phyloP scores from a whole-genome alignment of 2,329 filamentous ascomycete genomes.

The Bipolaris gigantea region DNA sequence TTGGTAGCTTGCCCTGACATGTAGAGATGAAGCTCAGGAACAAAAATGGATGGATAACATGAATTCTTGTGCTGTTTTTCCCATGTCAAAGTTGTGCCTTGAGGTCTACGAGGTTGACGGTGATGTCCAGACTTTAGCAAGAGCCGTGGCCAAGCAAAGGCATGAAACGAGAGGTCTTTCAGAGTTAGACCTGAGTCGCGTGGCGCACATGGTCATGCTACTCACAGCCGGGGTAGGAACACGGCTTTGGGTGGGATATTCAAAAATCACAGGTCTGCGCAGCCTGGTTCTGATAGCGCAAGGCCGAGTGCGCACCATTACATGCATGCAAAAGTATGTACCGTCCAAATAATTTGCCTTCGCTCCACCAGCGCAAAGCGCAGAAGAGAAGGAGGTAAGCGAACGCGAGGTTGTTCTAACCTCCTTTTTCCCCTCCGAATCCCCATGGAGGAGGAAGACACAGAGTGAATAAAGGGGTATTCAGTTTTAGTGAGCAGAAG shows the following conservation, averaged over 20 bases:
- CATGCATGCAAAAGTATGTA: slow-evolving; percentile 36
- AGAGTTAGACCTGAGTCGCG: neutral
- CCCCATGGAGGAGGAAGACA: slow-evolving; percentile 59
- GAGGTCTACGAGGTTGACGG: neutral
- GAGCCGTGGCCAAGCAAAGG: neutral
- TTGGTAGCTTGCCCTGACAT: neutral
- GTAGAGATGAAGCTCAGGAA: neutral
- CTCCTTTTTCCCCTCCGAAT: slow-evolving; percentile 70
- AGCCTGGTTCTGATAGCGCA: neutral
- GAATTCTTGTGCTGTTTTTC: neutral
- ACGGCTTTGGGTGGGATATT: too few relatives aligned
- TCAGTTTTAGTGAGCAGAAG: slow-evolving; percentile 44
- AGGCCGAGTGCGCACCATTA: neutral
- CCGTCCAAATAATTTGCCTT: slow-evolving; percentile 53
- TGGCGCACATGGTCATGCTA: neutral
- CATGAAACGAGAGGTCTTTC: neutral
- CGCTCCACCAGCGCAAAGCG: slow-evolving; percentile 43
- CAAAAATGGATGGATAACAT: neutral
- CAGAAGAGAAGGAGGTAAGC: slow-evolving; percentile 62
- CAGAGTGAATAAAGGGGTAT: slow-evolving; percentile 66
- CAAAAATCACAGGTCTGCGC: neutral
- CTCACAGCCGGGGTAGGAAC: neutral
- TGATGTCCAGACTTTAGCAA: neutral
- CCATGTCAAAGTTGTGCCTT: neutral
- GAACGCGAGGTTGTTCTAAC: slow-evolving; percentile 56